Base-by-base conservation (phyloP, 441 rosid genomes). In the Pelargonium australe region DNA sequence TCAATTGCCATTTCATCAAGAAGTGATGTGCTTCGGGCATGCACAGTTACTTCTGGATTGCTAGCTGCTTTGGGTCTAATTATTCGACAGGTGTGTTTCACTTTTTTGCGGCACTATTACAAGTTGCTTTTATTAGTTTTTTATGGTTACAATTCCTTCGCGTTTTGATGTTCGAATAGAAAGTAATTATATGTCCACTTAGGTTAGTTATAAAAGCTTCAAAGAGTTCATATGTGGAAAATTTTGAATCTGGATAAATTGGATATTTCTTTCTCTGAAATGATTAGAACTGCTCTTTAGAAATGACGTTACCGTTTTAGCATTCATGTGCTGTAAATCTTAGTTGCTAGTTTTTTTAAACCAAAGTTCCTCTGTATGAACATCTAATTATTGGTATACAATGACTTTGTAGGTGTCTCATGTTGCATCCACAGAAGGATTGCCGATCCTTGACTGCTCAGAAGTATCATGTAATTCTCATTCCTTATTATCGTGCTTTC, bases 11-110 rank as follows among this genome's bases (percentile, higher is more conserved):
- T 76, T 19, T 83, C 93, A 78, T 80, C 92, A 7, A 83, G 95
- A 74, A 79, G 81, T 68, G 80, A 78, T 73, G 97, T 91, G 73
- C 95, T 94, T 79, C 86, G 80, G 76, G 89, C 97, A 0, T 91
- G 98, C 66, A 70, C 74, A 12, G 67, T 85, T 69, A 89, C 97
- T 62, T 91, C 95, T 16, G 95, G 92, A 41, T 74, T 82, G 28
- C 79, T 94, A 68, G 83, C 90, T 78, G 89, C 88, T 69, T 69
- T 88, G 64, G 95, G 91, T 72, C 23, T 84, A 28, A 73, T 83
- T 62, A 79, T 89, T 79, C 81, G 98, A 68, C 84, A 85, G 95
- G 95, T 91, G 17, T 58, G 20, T 25, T 58, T 58, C 31, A 20
- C 28, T 58, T 58, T 58, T 31, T 58, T 58, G 63, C 63, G 19